Evolutionary conservation across 495 filamentous ascomycete species (phyloP).

Genomic region (Bacidia rubella): DNA sequence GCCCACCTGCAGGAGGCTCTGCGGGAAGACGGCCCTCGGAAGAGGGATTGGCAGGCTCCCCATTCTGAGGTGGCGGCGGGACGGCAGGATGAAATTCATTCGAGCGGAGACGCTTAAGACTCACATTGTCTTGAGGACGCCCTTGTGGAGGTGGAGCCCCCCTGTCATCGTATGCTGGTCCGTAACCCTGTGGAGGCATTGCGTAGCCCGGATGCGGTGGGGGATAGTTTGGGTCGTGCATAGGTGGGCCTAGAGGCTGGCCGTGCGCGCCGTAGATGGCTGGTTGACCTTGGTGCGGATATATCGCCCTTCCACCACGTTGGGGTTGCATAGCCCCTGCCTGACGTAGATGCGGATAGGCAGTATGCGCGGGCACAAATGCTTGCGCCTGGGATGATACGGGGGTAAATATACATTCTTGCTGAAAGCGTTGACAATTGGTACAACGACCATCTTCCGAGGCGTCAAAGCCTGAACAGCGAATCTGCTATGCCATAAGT

Average conservation of each 20-base stretch:
- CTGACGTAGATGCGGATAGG: slow-evolving; percentile 48
- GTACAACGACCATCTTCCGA: slow-evolving; percentile 65
- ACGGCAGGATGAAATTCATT: slow-evolving; percentile 19
- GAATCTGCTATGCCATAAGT: slow-evolving; percentile 43
- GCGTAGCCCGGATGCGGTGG: slow-evolving; percentile 33
- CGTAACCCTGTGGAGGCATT: slow-evolving; percentile 27
- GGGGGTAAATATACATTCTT: slow-evolving; percentile 77
- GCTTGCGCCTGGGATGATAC: slow-evolving; percentile 74
- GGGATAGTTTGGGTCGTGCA: slow-evolving; percentile 35
- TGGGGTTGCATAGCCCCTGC: slow-evolving; percentile 26
- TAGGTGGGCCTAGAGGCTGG: slow-evolving; percentile 49
- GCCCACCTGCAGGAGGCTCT: slow-evolving; percentile 21
- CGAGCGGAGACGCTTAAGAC: slow-evolving; percentile 24
- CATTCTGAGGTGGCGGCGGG: slow-evolving; percentile 15
- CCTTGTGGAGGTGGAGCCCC: slow-evolving; percentile 16
- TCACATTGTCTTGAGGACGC: slow-evolving; percentile 35
- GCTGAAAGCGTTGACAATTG: slow-evolving; percentile 69
- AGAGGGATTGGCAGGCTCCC: slow-evolving; percentile 6
- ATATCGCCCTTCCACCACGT: slow-evolving; percentile 28
- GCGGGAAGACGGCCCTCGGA: slow-evolving; percentile 9
- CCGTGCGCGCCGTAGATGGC: slow-evolving; percentile 62
- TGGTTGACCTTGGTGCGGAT: slow-evolving; percentile 25
- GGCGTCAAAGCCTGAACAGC: slow-evolving; percentile 70
- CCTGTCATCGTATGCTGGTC: slow-evolving; percentile 22
- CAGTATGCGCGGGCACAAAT: slow-evolving; percentile 68